These are phyloP conservation scores for Aristolochia contorta DNA, from an alignment of 164 flowering plant genomes.

Conservation along the genomic window DNA sequence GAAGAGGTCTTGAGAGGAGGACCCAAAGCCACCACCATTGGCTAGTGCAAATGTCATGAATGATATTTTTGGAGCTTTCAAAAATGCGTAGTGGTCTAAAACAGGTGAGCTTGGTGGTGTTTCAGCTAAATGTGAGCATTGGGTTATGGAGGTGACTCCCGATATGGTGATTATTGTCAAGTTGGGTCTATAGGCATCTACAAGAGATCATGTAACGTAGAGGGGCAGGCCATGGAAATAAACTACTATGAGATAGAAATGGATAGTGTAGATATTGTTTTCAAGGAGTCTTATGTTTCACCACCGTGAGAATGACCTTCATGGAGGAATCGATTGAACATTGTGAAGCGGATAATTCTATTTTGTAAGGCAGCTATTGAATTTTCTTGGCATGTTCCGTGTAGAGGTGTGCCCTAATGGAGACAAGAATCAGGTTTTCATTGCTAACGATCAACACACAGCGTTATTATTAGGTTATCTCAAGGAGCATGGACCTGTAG, in stretches of 20 bases:
- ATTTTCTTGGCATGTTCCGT: constrained; percentile 96
- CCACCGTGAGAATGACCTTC: constrained; percentile 49
- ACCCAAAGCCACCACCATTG: constrained; percentile 58
- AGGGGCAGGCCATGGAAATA: constrained; percentile 86
- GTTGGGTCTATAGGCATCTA: constrained; percentile 49
- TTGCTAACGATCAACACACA: constrained; percentile 99
- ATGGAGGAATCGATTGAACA: constrained; percentile 69
- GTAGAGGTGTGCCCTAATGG: constrained; percentile 96
- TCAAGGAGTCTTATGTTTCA: constrained; percentile 62
- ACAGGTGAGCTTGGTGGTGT: constrained; percentile 99
- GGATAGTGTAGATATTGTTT: constrained; percentile 95
- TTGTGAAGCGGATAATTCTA: constrained; percentile 78
- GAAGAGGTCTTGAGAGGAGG: constrained; percentile 17
- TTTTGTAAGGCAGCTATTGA: constrained; percentile 98
- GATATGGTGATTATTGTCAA: constrained; percentile 65
- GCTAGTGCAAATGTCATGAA: constrained; percentile 95
- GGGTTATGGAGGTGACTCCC: constrained; percentile 96
- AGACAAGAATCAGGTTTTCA: constrained; percentile 88
- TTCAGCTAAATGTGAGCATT: constrained; percentile 93
- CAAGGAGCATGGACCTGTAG: constrained; percentile 87
- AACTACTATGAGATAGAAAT: constrained; percentile 55
- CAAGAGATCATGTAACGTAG: constrained; percentile 55
- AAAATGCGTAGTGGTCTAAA: constrained; percentile 92
- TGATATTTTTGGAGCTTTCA: constrained; percentile 81
- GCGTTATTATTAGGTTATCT: constrained; percentile 87